Evolutionary conservation across 352 stramenopile genomes (phyloP), one percentile per base, ranked within the genome.

Genomic region (Phytophthora podocarpi): DNA sequence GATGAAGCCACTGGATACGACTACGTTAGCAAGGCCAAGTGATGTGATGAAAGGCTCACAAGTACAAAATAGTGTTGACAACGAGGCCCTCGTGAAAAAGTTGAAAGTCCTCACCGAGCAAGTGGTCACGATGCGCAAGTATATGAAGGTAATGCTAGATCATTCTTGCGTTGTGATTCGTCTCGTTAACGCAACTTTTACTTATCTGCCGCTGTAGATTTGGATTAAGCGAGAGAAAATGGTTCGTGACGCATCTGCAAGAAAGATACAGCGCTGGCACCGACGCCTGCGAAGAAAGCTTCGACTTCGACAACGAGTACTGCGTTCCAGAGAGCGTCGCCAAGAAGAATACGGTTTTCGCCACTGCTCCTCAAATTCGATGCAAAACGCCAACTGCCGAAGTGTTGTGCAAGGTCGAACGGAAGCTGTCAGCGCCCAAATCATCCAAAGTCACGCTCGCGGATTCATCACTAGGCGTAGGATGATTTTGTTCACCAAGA

Each of bases 221-320:
- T 91, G 82, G 82, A 72, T 91, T 48, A 89, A 84, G 37, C 68
- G 82, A 10, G 82, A 91, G 53, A 81, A 91, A 59, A 67, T 85
- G 73, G 48, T 73, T 15, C 79, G 79, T 4, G 63, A 78, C 26
- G 64, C 65, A 24, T 76, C 76, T 10, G 79, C 67, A 0, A 69
- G 59, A 3, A 81, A 78, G 4, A 69, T 91, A n/a, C 79, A 91
- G 37, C 48, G 54, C 18, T 85, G 53, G 51, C 16, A 64, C 12
- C 64, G 68, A n/a, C 54, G 45, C 1, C 32, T 48, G 3, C 70
- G 37, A n/a, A 32, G 41, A 18, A 62, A 18, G 13, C 49, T 24
- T 28, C 23, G 31, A 2, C 31, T 72, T 1, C 51, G 55, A 11
- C 52, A 59, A 26, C 40, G 47, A 23, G 48, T 77, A 23, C 21